These are phyloP conservation scores for Suhomyces kunorum DNA, from an alignment of 1,139 yeast genomes.

Conservation along the genomic window DNA sequence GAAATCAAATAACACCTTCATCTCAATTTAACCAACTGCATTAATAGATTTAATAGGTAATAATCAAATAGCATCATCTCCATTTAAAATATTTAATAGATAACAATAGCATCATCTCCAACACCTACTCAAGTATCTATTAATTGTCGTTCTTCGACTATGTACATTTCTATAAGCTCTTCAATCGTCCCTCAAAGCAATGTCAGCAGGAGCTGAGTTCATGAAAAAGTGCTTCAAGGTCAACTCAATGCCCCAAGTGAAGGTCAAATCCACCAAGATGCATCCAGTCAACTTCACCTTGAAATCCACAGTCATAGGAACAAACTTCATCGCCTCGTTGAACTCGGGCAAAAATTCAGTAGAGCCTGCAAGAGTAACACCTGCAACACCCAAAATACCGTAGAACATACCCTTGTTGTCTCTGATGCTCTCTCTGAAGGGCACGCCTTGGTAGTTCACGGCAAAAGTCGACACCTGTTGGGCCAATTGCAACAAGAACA, in stretches of 20 bases:
- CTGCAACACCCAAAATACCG: constrained; percentile 90
- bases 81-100: not conserved
- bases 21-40: too few relatives aligned
- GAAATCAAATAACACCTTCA: too few relatives aligned
- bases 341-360: constrained; percentile 95
- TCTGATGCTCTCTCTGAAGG: constrained; percentile 87
- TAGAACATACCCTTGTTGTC: constrained; percentile 97
- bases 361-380: constrained; percentile 84
- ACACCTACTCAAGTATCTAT: not conserved
- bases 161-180: constrained; percentile 9
- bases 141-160: constrained; percentile 4
- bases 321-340: constrained; percentile 88
- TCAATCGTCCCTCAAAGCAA: constrained; percentile 54
- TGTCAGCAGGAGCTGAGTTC: constrained; percentile 92
- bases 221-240: constrained; percentile 79
- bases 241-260: constrained; percentile 78
- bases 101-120: not conserved
- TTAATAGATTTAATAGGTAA: too few relatives aligned
- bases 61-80: not conserved
- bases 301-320: constrained; percentile 77
- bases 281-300: constrained; percentile 74
- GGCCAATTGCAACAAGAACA: constrained; percentile 88
- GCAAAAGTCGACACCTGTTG: constrained; percentile 98
- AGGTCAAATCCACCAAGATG: constrained; percentile 73
- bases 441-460: constrained; percentile 95